Conservation (phyloP, 495 filamentous ascomycete species). For the Massariosphaeria phaeospora region DNA sequence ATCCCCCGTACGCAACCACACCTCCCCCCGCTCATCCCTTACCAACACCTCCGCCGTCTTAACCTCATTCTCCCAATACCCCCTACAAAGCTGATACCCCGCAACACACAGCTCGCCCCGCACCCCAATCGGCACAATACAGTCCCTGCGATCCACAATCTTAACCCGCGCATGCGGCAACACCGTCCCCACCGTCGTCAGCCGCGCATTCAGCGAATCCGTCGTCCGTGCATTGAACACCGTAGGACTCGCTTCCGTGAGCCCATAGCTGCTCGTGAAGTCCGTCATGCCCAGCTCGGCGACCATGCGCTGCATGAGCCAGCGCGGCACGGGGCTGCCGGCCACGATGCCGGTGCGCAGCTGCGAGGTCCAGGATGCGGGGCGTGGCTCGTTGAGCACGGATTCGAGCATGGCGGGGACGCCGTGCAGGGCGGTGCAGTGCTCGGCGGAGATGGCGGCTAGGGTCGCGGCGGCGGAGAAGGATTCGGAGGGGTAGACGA, state of each 20-base stretch:
- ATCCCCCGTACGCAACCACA: constrained; percentile 67
- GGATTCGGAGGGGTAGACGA: constrained; percentile 60
- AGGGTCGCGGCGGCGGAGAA: constrained; percentile 59
- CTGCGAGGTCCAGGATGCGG: constrained; percentile 43
- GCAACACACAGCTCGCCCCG: constrained; percentile 64
- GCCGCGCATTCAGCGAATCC: constrained; percentile 54
- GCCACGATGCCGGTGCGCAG: constrained; percentile 65
- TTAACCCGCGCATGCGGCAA: constrained; percentile 65
- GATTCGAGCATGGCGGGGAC: constrained; percentile 71
- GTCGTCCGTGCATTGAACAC: constrained; percentile 66
- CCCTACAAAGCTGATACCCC: constrained; percentile 62
- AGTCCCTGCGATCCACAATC: constrained; percentile 58
- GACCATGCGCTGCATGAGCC: constrained; percentile 60
- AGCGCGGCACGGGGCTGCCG: constrained; percentile 59
- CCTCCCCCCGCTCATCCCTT: constrained; percentile 52
- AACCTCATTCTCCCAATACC: constrained; percentile 67
- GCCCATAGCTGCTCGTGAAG: constrained; percentile 64
- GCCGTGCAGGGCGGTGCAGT: constrained; percentile 65
- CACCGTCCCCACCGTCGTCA: constrained; percentile 61
- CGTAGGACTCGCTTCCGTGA: constrained; percentile 67
- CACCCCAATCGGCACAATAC: constrained; percentile 54
- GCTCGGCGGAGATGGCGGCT: constrained; percentile 55
- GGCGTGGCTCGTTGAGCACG: constrained; percentile 53
- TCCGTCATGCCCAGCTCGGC: constrained; percentile 59
- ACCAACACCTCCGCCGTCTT: constrained; percentile 61